Percentiles rank a stretch among this genome's conserved stretches.
Evolutionary conservation across 73 alveolate species (phyloP).

Genomic region (Durusdinium trenchii): DNA sequence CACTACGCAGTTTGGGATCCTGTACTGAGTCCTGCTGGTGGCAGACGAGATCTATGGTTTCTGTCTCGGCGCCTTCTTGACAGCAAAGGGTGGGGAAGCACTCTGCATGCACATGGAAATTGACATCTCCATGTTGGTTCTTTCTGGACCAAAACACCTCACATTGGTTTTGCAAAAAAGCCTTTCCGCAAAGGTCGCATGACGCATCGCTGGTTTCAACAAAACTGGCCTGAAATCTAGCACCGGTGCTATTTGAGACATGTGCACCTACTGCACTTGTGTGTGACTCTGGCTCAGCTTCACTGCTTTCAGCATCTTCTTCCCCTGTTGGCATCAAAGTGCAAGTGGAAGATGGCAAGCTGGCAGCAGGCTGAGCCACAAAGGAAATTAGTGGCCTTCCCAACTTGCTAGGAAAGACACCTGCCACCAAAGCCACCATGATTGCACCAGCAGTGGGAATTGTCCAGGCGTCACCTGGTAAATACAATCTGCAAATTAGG

Average conservation of each 20-base stretch:
- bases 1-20: too few species aligned
- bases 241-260: neutral
- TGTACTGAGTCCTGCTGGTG: too few species aligned
- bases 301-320: neutral
- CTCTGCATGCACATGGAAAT: neutral
- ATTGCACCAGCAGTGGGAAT: neutral
- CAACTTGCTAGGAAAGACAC: neutral
- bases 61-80: neutral
- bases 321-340: neutral
- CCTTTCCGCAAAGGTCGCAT: neutral
- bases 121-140: neutral
- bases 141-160: neutral
- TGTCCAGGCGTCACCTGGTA: conserved; percentile 14
- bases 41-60: too few species aligned
- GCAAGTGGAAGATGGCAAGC: neutral
- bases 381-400: neutral
- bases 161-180: neutral
- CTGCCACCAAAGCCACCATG: neutral
- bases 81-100: neutral
- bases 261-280: too few species aligned
- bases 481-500: too few species aligned
- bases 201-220: neutral
- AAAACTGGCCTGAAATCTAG: neutral
- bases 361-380: neutral
- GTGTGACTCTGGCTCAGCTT: neutral